Evolutionary conservation across 2,329 filamentous ascomycete genomes (phyloP).

Genomic region (Tolypocladium album): DNA sequence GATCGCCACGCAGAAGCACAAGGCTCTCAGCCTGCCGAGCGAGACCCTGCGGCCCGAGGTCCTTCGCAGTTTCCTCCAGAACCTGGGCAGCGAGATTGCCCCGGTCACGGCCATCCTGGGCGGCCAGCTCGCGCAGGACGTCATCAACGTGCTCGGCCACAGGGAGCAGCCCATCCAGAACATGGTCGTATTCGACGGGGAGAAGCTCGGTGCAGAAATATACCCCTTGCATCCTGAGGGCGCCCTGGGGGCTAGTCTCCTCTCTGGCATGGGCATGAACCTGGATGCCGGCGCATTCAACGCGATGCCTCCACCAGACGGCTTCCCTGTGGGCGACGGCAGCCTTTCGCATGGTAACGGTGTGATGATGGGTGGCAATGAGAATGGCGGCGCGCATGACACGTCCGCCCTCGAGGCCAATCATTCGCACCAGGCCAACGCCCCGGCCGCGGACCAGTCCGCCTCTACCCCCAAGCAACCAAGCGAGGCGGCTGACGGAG

Average conservation of each 20-base stretch:
- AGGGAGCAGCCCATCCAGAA: constrained; percentile 95
- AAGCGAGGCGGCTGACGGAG: neutral
- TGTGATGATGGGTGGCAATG: neutral
- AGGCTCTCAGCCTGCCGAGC: constrained; percentile 57
- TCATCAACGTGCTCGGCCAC: constrained; percentile 88
- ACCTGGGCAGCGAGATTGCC: constrained; percentile 72
- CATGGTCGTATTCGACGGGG: constrained; percentile 82
- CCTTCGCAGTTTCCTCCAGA: constrained; percentile 75
- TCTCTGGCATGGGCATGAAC: constrained; percentile 19
- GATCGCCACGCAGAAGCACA: constrained; percentile 68
- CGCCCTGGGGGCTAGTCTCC: constrained; percentile 36
- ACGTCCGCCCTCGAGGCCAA: neutral
- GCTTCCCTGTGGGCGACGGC: neutral
- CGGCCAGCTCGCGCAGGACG: constrained; percentile 85
- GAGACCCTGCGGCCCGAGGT: constrained; percentile 61
- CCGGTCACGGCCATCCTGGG: constrained; percentile 85
- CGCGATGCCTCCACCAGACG: constrained; percentile 1
- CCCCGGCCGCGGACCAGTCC: neutral
- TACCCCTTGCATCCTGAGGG: constrained; percentile 71
- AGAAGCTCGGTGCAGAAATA: constrained; percentile 64
- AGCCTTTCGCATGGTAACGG: neutral
- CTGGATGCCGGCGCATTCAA: constrained; percentile 6
- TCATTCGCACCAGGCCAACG: neutral
- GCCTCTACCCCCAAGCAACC: neutral
- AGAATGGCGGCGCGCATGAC: neutral